Conservation (phyloP, 371 early-diverging fungal genomes). For the Saksenaea oblongispora region DNA sequence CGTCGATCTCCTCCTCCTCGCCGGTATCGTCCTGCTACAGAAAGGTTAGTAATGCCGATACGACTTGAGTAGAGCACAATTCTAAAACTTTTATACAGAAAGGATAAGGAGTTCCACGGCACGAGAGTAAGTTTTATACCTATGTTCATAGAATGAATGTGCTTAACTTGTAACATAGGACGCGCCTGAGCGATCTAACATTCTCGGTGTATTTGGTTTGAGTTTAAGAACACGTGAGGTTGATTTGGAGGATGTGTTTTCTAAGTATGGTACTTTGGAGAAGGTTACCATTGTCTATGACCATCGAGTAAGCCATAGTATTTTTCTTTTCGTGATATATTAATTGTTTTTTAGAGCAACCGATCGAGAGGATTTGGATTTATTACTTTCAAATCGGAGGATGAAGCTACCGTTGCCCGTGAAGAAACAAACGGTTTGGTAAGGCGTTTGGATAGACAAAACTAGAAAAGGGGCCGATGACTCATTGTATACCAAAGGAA, state of each 20-base stretch:
- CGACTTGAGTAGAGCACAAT: neutral
- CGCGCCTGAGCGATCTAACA: constrained; percentile 55
- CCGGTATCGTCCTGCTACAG: constrained; percentile 20
- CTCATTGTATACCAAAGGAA: constrained; percentile 27
- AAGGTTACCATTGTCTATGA: constrained; percentile 64
- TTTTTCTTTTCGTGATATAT: neutral
- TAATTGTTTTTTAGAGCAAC: constrained; percentile 22
- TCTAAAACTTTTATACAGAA: neutral
- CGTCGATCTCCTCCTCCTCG: constrained; percentile 30
- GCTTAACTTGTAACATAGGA: constrained; percentile 18
- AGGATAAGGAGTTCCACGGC: constrained; percentile 49
- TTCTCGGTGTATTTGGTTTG: constrained; percentile 83
- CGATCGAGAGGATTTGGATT: constrained; percentile 81
- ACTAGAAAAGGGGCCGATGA: neutral
- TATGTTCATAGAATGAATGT: neutral
- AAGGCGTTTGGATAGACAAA: neutral
- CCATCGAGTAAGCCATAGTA: constrained; percentile 48
- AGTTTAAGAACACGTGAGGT: constrained; percentile 68
- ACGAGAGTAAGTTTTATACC: constrained; percentile 32
- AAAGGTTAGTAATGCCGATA: constrained; percentile 15
- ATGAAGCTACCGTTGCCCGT: constrained; percentile 78
- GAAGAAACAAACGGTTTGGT: constrained; percentile 52
- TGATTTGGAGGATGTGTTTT: constrained; percentile 72
- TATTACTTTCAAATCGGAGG: constrained; percentile 82
- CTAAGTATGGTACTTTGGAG: constrained; percentile 63